A percentile compares a stretch with the other conserved stretches of the same genome.
phyloP scores from a whole-genome alignment of 257 asterid species.

The Ajuga chamaepitys region DNA sequence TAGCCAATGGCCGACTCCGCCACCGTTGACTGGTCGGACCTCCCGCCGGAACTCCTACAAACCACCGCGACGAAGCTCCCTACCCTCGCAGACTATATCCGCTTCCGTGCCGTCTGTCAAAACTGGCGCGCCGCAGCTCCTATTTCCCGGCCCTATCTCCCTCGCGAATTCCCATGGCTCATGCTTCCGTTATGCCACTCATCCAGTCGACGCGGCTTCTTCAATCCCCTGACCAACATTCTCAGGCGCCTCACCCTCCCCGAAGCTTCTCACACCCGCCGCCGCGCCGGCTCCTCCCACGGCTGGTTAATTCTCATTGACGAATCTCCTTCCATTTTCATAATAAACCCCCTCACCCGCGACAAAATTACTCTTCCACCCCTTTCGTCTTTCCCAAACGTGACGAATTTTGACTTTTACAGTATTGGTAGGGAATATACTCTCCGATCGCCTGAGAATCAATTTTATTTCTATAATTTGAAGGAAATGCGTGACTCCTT shows the following conservation, averaged over 20 bases:
- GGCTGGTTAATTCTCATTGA: conserved; percentile 69
- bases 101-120: conserved; percentile 61
- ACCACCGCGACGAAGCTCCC: conserved; percentile 32
- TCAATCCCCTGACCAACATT: conserved; percentile 32
- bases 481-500: conserved; percentile 66
- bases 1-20: conserved; percentile 13
- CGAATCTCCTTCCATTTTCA: conserved; percentile 57
- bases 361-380: conserved; percentile 53
- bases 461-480: conserved; percentile 21
- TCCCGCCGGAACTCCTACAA: conserved; percentile 61
- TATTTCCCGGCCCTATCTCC: conserved; percentile 40
- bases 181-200: conserved; percentile 58
- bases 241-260: conserved; percentile 50
- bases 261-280: conserved; percentile 48
- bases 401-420: conserved; percentile 41
- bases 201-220: conserved; percentile 40
- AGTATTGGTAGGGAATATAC: conserved; percentile 58
- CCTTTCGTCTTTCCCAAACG: conserved; percentile 49
- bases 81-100: conserved; percentile 48
- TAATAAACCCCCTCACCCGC: conserved; percentile 71
- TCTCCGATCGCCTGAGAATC: conserved; percentile 32
- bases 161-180: conserved; percentile 80
- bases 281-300: conserved; percentile 71
- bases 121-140: conserved; percentile 52
- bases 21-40: conserved; percentile 58